Conservation (phyloP, 78 protist species). For the Bigelowiella natans region DNA sequence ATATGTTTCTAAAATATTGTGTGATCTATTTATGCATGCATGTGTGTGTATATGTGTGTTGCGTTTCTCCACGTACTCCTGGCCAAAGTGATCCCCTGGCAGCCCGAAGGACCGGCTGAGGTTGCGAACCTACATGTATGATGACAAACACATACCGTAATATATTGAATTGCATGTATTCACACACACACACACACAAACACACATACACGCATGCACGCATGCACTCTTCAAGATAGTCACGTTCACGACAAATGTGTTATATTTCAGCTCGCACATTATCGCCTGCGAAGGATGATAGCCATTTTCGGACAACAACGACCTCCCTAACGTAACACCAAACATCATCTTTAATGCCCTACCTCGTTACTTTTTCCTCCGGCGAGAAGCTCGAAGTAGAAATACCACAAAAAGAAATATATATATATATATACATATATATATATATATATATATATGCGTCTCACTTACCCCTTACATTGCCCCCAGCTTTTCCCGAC, state of each 20-base stretch:
- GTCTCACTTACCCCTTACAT: constrained; percentile 1
- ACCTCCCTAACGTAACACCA: too few relatives aligned
- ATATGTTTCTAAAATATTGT: neutral
- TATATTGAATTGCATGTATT: neutral
- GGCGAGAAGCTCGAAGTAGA: neutral
- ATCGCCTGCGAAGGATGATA: neutral
- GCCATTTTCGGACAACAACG: neutral
- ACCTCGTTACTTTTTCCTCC: too few relatives aligned
- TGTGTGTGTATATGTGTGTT: neutral
- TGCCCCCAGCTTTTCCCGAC: constrained; percentile 23
- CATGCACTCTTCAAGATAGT: neutral
- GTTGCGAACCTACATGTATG: constrained; percentile 26
- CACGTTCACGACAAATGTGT: neutral
- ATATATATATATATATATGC: neutral
- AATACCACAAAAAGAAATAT: neutral
- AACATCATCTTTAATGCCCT: too few relatives aligned
- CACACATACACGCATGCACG: neutral
- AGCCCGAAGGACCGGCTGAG: constrained; percentile 21
- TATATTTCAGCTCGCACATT: neutral
- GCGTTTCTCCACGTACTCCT: neutral
- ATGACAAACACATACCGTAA: neutral
- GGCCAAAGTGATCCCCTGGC: constrained; percentile 28
- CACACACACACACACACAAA: neutral
- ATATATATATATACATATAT: neutral
- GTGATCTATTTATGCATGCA: too few relatives aligned